A percentile compares a stretch with the other conserved stretches of the same genome.
Evolutionary conservation across 441 rosid species (phyloP).

Genomic region (Croton setiger): DNA sequence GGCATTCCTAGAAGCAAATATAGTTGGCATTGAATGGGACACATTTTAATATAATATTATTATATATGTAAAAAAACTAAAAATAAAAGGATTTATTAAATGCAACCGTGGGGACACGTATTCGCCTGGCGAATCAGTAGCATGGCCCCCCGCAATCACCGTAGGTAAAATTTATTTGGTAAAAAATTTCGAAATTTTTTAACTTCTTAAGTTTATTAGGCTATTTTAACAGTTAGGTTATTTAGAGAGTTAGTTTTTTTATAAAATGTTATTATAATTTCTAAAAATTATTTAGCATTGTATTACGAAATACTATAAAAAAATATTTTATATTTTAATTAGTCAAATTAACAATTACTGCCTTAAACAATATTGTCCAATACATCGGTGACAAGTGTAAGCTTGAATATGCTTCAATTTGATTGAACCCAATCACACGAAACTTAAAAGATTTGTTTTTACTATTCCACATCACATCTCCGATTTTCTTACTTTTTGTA

Average conservation of each 20-base stretch:
- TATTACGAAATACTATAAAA: no score
- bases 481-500: no score
- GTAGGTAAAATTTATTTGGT: conserved; percentile 24
- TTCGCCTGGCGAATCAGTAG: not conserved
- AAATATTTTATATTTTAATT: no score
- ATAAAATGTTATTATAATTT: no score
- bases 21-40: conserved; percentile 11
- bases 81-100: not conserved
- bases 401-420: not conserved
- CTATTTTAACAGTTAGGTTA: no score
- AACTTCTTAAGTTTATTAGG: no score
- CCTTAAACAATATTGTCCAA: no score
- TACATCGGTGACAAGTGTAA: conserved; percentile 14
- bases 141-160: conserved; percentile 38
- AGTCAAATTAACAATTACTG: no score
- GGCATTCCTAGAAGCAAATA: conserved; percentile 21
- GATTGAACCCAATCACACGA: not conserved
- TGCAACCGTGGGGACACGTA: not conserved
- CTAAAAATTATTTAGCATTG: no score
- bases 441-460: not conserved
- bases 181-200: conserved; percentile 5
- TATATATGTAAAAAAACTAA: no score
- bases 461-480: not conserved
- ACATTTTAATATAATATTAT: not conserved
- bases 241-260: no score